phyloP scores from a whole-genome alignment of 305 asterid species.

The Solanum hybrid region DNA sequence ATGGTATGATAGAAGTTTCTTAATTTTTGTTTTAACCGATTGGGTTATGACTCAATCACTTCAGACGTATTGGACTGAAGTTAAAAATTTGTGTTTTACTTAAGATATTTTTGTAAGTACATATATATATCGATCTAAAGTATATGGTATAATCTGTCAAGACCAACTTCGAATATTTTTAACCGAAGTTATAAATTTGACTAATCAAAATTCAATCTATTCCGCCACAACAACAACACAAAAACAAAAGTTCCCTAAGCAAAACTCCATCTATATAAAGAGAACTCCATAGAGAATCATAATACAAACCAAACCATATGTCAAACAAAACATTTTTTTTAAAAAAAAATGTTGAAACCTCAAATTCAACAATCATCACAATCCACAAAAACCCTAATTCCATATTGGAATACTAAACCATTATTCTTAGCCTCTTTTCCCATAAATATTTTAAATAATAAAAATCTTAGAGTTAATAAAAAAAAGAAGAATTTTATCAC shows the following conservation, averaged over 20 bases:
- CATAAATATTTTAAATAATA: background rate
- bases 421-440: background rate
- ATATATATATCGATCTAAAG: background rate
- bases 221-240: no score
- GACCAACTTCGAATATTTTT: no score
- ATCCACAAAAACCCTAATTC: background rate
- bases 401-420: background rate
- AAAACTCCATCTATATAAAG: background rate
- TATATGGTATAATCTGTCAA: background rate
- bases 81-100: background rate
- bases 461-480: background rate
- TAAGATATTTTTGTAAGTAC: background rate
- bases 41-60: accelerated
- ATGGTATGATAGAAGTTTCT: no score
- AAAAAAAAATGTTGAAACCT: background rate
- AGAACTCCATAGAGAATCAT: background rate
- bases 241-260: background rate
- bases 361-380: background rate
- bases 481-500: background rate
- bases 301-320: background rate
- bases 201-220: background rate
- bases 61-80: background rate
- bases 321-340: background rate
- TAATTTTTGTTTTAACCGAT: no score
- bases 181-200: no score